phyloP scores from a whole-genome alignment of 495 filamentous ascomycete genomes.

The Aspergillus homomorphus region DNA sequence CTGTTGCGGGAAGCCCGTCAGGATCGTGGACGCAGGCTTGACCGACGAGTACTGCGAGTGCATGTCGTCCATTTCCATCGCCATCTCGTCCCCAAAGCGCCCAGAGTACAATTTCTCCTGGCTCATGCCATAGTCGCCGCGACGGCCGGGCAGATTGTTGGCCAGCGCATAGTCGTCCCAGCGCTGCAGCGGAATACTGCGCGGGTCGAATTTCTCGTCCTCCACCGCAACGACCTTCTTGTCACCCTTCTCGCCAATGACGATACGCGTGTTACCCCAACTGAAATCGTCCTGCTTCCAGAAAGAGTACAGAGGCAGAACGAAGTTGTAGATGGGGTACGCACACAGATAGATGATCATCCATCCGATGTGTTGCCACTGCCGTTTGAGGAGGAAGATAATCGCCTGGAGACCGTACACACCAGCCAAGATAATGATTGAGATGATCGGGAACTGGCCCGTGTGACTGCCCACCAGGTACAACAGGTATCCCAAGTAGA shows the following conservation, averaged over 20 bases:
- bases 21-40: constrained; percentile 85
- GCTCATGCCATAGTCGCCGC: constrained; percentile 53
- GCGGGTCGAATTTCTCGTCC: constrained; percentile 85
- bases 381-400: constrained; percentile 91
- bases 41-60: constrained; percentile 94
- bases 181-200: constrained; percentile 86
- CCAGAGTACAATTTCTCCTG: constrained; percentile 62
- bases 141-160: constrained; percentile 89
- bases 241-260: constrained; percentile 87
- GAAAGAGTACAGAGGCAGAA: constrained; percentile 95
- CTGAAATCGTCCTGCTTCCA: constrained; percentile 99
- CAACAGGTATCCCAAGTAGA: constrained; percentile 86
- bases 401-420: constrained; percentile 95
- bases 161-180: constrained; percentile 97
- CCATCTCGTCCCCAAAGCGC: constrained; percentile 59
- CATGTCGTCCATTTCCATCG: constrained; percentile 96
- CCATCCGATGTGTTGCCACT: constrained; percentile 98
- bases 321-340: constrained; percentile 88
- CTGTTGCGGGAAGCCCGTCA: constrained; percentile 77
- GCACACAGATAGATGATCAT: constrained; percentile 97
- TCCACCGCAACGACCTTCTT: constrained; percentile 85
- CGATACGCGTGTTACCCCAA: constrained; percentile 97
- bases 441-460: constrained; percentile 81
- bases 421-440: constrained; percentile 80
- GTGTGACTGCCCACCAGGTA: constrained; percentile 68